A percentile compares a stretch with the other conserved stretches of the same genome.
Conservation (phyloP, 495 filamentous ascomycete species). For the Elaphomyces granulatus region DNA sequence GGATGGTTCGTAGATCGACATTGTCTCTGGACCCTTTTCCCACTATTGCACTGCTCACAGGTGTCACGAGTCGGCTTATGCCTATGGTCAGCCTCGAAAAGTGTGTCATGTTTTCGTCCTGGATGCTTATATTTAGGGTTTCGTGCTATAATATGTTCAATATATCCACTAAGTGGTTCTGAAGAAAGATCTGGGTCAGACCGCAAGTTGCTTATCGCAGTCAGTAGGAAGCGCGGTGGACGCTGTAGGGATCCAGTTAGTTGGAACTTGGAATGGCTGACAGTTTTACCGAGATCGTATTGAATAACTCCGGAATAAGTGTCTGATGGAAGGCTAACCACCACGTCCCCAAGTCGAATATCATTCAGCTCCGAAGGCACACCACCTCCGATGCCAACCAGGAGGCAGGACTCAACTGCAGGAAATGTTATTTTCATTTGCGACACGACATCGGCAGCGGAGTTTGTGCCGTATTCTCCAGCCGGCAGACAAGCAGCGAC, state of each 20-base stretch:
- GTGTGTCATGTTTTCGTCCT: slow-evolving; percentile 5
- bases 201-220: slow-evolving; percentile 10
- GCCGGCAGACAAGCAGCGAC: slow-evolving; percentile 12
- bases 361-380: slow-evolving; percentile 20
- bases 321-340: slow-evolving; percentile 16
- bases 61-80: slow-evolving; percentile 7
- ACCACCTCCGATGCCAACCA: slow-evolving; percentile 34
- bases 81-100: slow-evolving; percentile 8
- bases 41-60: slow-evolving; percentile 12
- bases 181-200: background rate
- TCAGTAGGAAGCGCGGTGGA: slow-evolving; percentile 11
- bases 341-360: slow-evolving; percentile 32
- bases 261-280: slow-evolving; percentile 7
- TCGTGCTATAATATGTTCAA: slow-evolving; percentile 6
- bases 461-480: background rate
- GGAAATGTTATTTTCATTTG: slow-evolving; percentile 24
- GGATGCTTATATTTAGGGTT: slow-evolving; percentile 5
- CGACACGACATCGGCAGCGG: slow-evolving; percentile 15
- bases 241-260: slow-evolving; percentile 12
- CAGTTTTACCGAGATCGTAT: slow-evolving; percentile 18
- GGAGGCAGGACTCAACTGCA: slow-evolving; percentile 23
- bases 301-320: slow-evolving; percentile 7
- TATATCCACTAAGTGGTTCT: background rate
- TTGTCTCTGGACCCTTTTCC: background rate
- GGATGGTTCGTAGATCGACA: slow-evolving; percentile 3